Conservation (phyloP, 345 rosid genomes). For the Eucalyptus decipiens region DNA sequence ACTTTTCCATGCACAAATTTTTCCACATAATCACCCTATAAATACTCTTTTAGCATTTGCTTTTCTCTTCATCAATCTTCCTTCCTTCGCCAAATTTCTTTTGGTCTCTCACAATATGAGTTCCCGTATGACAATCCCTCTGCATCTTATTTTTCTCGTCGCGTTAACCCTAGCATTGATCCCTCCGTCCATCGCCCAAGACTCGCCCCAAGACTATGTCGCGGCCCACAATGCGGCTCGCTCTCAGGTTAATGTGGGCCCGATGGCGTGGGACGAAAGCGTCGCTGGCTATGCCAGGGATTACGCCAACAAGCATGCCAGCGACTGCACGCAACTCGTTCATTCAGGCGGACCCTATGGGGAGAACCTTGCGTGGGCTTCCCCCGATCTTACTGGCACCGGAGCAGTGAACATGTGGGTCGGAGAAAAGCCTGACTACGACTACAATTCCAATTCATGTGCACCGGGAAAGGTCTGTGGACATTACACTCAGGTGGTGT, state of each 20-base stretch:
- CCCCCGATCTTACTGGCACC: too few relatives aligned
- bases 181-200: neutral
- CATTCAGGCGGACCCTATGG: too few relatives aligned
- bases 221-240: slow-evolving; percentile 12
- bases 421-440: too few relatives aligned
- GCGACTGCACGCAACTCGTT: too few relatives aligned
- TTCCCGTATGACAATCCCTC: neutral
- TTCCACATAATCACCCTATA: neutral
- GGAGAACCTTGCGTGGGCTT: too few relatives aligned
- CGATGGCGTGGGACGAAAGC: slow-evolving; percentile 15
- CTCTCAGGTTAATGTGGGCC: slow-evolving; percentile 2
- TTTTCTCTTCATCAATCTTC: neutral
- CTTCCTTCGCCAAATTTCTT: neutral
- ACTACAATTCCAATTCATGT: too few relatives aligned
- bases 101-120: neutral
- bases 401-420: too few relatives aligned
- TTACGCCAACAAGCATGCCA: slow-evolving; percentile 2
- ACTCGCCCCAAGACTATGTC: slow-evolving; percentile 2
- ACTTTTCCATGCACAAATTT: neutral
- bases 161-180: neutral
- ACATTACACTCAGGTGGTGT: too few relatives aligned
- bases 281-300: slow-evolving; percentile 18
- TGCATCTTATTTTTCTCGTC: neutral
- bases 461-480: too few relatives aligned
- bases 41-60: neutral